Evolutionary conservation across 2,329 filamentous ascomycete species (phyloP).

Genomic region (Aurifilum marmelostoma): DNA sequence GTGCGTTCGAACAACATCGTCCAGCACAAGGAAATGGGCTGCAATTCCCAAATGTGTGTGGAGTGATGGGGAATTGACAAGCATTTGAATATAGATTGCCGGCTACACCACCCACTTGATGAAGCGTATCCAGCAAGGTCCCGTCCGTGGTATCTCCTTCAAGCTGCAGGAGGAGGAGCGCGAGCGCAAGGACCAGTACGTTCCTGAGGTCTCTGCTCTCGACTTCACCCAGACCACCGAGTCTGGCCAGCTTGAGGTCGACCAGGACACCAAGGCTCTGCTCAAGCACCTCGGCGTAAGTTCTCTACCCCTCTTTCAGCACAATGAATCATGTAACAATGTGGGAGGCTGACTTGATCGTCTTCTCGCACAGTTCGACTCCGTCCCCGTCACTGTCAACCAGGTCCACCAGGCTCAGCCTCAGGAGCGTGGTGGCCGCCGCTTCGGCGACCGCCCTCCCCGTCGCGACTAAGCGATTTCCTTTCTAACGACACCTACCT

Average conservation of each 20-base stretch:
- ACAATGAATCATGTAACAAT: too few relatives aligned
- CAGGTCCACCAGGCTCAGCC: slow-evolving; percentile 86
- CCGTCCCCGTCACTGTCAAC: slow-evolving; percentile 95
- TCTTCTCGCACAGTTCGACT: slow-evolving; percentile 74
- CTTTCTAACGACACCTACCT: neutral
- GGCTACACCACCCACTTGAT: slow-evolving; percentile 98
- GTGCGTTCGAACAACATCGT: slow-evolving; percentile 47
- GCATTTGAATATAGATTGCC: slow-evolving; percentile 69
- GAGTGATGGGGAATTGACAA: slow-evolving; percentile 21
- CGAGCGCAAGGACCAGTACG: slow-evolving; percentile 99
- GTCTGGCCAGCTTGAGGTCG: slow-evolving; percentile 90
- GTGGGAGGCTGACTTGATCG: slow-evolving; percentile 12
- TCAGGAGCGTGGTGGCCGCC: slow-evolving; percentile 68
- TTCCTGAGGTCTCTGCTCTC: slow-evolving; percentile 96
- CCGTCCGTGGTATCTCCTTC: slow-evolving; percentile 99
- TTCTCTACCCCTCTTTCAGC: slow-evolving; percentile 39
- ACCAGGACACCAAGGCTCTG: slow-evolving; percentile 97
- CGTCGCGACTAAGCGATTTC: slow-evolving; percentile 47
- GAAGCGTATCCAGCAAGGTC: slow-evolving; percentile 99
- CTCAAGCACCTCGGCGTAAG: slow-evolving; percentile 98
- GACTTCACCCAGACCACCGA: slow-evolving; percentile 96
- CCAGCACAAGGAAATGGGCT: neutral
- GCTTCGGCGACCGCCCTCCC: slow-evolving; percentile 49
- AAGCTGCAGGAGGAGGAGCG: slow-evolving; percentile 99
- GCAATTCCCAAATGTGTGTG: neutral